phyloP scores from a whole-genome alignment of 2,329 filamentous ascomycete species.

The Colletotrichum limetticola region DNA sequence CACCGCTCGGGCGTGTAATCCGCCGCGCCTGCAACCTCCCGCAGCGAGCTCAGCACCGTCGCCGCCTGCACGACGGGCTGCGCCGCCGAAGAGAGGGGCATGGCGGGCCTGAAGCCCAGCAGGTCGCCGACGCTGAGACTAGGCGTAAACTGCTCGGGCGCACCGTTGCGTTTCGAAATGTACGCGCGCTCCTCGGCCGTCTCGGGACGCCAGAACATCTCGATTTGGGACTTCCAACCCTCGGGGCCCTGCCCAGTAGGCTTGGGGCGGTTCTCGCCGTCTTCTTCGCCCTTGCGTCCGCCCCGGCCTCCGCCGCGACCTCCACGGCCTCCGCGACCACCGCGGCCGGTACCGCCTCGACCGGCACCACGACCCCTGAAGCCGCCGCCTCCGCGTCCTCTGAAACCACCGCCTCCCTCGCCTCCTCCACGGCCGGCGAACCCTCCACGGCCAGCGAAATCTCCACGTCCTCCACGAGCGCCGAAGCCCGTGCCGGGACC shows the following conservation, averaged over 20 bases:
- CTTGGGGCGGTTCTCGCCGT: slow-evolving; percentile 18
- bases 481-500: no score
- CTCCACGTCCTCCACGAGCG: neutral
- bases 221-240: neutral
- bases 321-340: slow-evolving; percentile 20
- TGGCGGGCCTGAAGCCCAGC: slow-evolving; percentile 45
- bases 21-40: slow-evolving; percentile 47
- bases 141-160: slow-evolving; percentile 43
- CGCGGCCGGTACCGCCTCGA: slow-evolving; percentile 31
- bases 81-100: slow-evolving; percentile 41
- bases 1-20: slow-evolving; percentile 3
- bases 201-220: slow-evolving; percentile 34
- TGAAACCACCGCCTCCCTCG: slow-evolving; percentile 5
- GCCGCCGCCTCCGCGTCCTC: slow-evolving; percentile 36
- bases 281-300: slow-evolving; percentile 31
- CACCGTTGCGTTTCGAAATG: slow-evolving; percentile 39
- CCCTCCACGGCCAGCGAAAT: neutral
- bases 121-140: slow-evolving; percentile 48
- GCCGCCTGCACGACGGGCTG: slow-evolving; percentile 31
- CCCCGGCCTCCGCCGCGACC: slow-evolving; percentile 36
- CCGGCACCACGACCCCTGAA: slow-evolving; percentile 33
- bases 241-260: no score
- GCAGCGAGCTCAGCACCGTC: slow-evolving; percentile 49
- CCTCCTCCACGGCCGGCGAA: slow-evolving; percentile 28
- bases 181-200: slow-evolving; percentile 41